Evolutionary conservation across 495 filamentous ascomycete genomes (phyloP).

Genomic region (Neurospora sp.): DNA sequence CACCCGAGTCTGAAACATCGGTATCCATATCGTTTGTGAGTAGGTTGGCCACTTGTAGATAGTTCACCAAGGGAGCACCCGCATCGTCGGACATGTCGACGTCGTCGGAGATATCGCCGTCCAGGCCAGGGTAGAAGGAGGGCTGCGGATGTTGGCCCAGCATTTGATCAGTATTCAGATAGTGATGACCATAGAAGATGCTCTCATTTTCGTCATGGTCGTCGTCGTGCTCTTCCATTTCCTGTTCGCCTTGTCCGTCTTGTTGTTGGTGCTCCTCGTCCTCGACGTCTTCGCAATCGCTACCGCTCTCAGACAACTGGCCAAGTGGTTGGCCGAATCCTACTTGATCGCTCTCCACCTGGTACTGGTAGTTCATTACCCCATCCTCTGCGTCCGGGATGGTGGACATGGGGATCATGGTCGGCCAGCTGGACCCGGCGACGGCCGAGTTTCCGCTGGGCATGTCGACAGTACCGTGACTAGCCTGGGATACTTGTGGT

Average conservation of each 20-base stretch:
- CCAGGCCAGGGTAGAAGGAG: constrained; percentile 1
- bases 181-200: not conserved
- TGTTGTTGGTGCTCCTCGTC: constrained; percentile 13
- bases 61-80: constrained; percentile 13
- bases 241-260: constrained; percentile 9
- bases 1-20: constrained; percentile 2
- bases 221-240: constrained; percentile 12
- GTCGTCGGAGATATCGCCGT: constrained; percentile 13
- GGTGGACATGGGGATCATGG: not conserved
- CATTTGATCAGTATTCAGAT: not conserved
- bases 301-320: not conserved
- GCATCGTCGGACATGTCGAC: constrained; percentile 11
- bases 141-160: not conserved
- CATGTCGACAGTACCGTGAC: not conserved
- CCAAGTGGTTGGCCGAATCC: not conserved
- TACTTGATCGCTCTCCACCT: not conserved
- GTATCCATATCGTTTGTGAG: constrained; percentile 14
- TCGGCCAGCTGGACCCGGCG: not conserved
- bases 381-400: not conserved
- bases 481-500: not conserved
- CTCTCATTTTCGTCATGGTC: constrained; percentile 8
- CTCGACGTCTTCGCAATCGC: constrained; percentile 8
- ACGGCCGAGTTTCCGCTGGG: not conserved
- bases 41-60: constrained; percentile 7
- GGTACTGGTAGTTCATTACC: not conserved